phyloP scores from a whole-genome alignment of 768 basidiomycete species.

The Boletus tomentosulus region DNA sequence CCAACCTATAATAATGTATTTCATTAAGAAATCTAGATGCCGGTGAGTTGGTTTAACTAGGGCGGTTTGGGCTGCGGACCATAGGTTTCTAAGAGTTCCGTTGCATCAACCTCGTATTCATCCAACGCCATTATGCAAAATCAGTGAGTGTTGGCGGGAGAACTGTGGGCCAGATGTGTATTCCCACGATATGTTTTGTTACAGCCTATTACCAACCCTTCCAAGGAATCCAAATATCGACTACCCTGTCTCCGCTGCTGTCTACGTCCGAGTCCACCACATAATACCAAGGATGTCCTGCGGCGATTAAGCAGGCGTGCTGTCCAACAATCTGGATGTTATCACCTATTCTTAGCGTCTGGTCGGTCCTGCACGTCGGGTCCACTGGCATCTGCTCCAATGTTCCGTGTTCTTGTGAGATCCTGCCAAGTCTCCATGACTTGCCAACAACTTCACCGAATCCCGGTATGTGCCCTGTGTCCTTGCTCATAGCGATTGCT shows the following conservation, averaged over 20 bases:
- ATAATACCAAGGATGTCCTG: neutral
- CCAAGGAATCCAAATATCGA: too few species aligned
- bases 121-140: slow-evolving; percentile 45
- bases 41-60: slow-evolving; percentile 12
- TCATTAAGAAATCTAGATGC: slow-evolving; percentile 89
- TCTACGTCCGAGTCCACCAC: too few species aligned
- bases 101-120: slow-evolving; percentile 77
- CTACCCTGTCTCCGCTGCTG: too few species aligned
- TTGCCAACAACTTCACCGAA: neutral
- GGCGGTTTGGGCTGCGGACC: slow-evolving; percentile 43
- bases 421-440: neutral
- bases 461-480: too few species aligned
- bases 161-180: neutral
- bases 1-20: slow-evolving; percentile 94
- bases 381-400: too few species aligned
- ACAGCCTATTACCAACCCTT: too few species aligned
- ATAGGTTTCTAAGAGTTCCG: slow-evolving; percentile 92
- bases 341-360: too few species aligned
- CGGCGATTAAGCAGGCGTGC: too few species aligned
- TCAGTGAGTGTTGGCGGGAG: neutral
- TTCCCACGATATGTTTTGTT: slow-evolving; percentile 21
- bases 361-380: too few species aligned
- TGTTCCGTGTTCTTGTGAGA: too few species aligned
- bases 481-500: too few species aligned
- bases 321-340: too few species aligned